Conservation (phyloP, 768 basidiomycete species). For the Tephrocybe sp. region DNA sequence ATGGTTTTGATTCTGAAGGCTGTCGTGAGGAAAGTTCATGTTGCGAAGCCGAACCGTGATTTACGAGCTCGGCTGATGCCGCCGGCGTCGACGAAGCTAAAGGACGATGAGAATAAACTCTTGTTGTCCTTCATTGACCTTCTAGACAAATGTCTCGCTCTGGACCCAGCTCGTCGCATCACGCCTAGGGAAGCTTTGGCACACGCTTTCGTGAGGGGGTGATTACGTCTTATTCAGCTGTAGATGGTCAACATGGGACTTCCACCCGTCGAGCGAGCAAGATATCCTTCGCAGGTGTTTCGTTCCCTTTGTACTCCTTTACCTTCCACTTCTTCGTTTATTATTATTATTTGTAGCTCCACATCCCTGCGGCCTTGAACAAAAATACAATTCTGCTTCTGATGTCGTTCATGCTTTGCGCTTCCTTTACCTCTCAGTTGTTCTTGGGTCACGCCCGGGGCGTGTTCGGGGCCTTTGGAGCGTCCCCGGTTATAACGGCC, state of each 20-base stretch:
- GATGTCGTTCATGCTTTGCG: too few relatives aligned
- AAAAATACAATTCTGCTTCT: too few relatives aligned
- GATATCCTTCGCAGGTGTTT: not conserved
- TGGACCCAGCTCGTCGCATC: slow-evolving; percentile 86
- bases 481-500: too few relatives aligned
- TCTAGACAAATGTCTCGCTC: slow-evolving; percentile 84
- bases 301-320: too few relatives aligned
- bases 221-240: slow-evolving; percentile 14
- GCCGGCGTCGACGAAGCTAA: slow-evolving; percentile 71
- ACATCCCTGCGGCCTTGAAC: not conserved
- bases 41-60: slow-evolving; percentile 82
- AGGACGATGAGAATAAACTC: slow-evolving; percentile 86
- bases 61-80: slow-evolving; percentile 83
- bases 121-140: slow-evolving; percentile 83
- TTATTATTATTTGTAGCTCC: not conserved
- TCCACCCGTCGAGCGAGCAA: not conserved
- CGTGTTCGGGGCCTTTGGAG: too few relatives aligned
- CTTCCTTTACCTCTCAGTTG: too few relatives aligned
- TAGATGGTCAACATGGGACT: not conserved
- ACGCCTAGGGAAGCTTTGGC: slow-evolving; percentile 87
- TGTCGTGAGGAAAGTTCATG: slow-evolving; percentile 74
- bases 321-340: not conserved
- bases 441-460: too few relatives aligned
- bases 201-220: slow-evolving; percentile 80
- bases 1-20: slow-evolving; percentile 48